Evolutionary conservation across 106 monocot species (phyloP), one percentile per base, ranked within the genome.

Genomic region (Chionographis japonica): DNA sequence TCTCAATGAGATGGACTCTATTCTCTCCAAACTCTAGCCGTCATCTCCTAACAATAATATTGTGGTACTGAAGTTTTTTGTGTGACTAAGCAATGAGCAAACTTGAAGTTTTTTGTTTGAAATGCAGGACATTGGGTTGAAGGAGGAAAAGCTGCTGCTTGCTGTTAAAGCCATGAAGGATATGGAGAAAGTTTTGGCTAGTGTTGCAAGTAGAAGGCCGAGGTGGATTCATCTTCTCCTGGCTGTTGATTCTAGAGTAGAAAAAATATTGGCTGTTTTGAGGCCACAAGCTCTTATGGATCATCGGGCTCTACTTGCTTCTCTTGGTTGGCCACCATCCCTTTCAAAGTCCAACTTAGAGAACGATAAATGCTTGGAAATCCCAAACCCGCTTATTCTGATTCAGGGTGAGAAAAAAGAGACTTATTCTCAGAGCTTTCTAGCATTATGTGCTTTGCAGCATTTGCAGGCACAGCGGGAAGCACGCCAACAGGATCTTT

Each of bases 291-390:
- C 79, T 68, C 74, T 92, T 6, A 68, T 27, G 12, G 77, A 92
- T 78, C 74, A 92, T 65, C 79, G 91, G 14, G 66, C 66, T 61
- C 58, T 92, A 61, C 79, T 92, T 75, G 49, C 77, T 49, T 81
- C 88, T 54, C 68, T 87, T 20, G 84, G 87, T 52, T 92, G 91
- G 91, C 91, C 91, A 60, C 91, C 91, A 63, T 53, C 82, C 15
- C 75, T 92, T 66, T 64, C 69, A 14, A 60, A 75, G 57, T 68
- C 74, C 51, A 72, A 68, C 15, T 17, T 17, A 11, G 74, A 61
- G 7, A 72, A 68, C 10, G 63, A 62, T 60, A 74, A 68, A 10
- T 50, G 8, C 39, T 56, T 70, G 6, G 68, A 75, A 59, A 64
- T 85, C 13, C 75, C 62, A 35, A 83, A 88, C 40, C 85, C 85